Evolutionary conservation across 805 yeast genomes (phyloP).

Genomic region (Candida qinlingensis): DNA sequence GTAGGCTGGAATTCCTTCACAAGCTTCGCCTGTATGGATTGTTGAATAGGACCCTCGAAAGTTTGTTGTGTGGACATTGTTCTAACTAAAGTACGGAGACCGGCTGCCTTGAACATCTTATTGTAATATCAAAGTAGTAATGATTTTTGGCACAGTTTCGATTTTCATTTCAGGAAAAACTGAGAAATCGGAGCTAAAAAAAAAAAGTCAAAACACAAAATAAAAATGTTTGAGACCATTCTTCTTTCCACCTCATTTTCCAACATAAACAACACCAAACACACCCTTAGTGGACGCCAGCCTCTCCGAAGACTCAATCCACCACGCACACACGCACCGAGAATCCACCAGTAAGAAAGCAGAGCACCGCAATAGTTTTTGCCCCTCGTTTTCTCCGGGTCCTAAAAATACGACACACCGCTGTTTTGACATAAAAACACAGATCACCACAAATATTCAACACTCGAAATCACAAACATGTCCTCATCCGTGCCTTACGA

Average conservation of each 20-base stretch:
- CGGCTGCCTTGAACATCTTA: neutral
- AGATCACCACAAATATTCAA: neutral
- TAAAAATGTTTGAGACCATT: too few species aligned
- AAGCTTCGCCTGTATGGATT: slow-evolving; percentile 18
- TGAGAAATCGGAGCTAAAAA: neutral
- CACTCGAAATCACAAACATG: slow-evolving; percentile 34
- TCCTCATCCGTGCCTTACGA: slow-evolving; percentile 80
- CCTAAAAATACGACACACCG: neutral
- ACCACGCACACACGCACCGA: neutral
- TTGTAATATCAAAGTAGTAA: neutral
- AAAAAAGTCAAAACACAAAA: neutral
- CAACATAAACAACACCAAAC: neutral
- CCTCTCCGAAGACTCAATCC: neutral
- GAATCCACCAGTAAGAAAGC: neutral
- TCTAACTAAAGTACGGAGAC: slow-evolving; percentile 10
- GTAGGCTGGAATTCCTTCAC: slow-evolving; percentile 32
- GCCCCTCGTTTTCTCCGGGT: neutral
- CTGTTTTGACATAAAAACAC: neutral
- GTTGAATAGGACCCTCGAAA: slow-evolving; percentile 23
- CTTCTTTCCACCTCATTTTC: neutral
- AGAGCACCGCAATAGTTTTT: neutral
- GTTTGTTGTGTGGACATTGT: slow-evolving; percentile 20
- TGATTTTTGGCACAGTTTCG: neutral
- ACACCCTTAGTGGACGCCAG: neutral
- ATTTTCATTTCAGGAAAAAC: neutral